These are phyloP conservation scores for Citrus unshiu DNA, from an alignment of 345 rosid species.

Conservation along the genomic window DNA sequence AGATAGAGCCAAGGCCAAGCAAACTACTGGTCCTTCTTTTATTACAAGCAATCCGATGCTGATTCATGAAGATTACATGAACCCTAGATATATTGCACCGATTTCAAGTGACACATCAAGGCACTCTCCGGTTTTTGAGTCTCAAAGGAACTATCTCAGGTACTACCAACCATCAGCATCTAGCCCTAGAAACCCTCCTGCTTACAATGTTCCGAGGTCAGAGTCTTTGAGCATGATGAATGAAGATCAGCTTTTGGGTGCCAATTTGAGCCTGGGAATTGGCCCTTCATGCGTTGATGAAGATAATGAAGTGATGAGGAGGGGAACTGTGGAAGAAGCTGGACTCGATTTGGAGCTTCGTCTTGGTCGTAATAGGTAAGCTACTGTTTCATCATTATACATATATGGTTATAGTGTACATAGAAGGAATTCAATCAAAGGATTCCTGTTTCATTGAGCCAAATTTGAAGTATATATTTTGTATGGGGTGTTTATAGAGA, in stretches of 20 bases:
- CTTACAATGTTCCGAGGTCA: slow-evolving; percentile 10
- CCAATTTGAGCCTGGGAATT: slow-evolving; percentile 52
- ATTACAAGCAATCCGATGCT: not conserved
- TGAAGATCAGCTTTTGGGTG: slow-evolving; percentile 36
- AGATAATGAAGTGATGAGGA: slow-evolving; percentile 22
- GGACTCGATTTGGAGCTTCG: slow-evolving; percentile 89
- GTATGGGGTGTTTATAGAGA: not conserved
- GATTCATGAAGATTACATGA: slow-evolving; percentile 10
- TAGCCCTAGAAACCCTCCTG: slow-evolving; percentile 11
- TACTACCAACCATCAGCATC: slow-evolving; percentile 25
- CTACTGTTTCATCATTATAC: not conserved
- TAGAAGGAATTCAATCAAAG: not conserved
- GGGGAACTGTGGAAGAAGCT: slow-evolving; percentile 31
- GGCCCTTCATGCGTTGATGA: slow-evolving; percentile 28
- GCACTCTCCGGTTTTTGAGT: slow-evolving; percentile 21
- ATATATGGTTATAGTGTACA: not conserved
- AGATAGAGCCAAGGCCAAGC: slow-evolving; percentile 48
- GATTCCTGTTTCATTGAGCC: not conserved
- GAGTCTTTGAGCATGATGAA: slow-evolving; percentile 12
- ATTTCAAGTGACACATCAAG: slow-evolving; percentile 14
- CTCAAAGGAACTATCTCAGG: slow-evolving; percentile 18
- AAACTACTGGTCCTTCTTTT: slow-evolving; percentile 4
- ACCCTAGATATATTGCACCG: slow-evolving; percentile 19
- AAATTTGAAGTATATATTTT: not conserved
- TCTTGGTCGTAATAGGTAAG: slow-evolving; percentile 45